Percentiles rank a stretch among this genome's conserved stretches.
Conservation (phyloP, 495 filamentous ascomycete species). For the Tuber brumale region DNA sequence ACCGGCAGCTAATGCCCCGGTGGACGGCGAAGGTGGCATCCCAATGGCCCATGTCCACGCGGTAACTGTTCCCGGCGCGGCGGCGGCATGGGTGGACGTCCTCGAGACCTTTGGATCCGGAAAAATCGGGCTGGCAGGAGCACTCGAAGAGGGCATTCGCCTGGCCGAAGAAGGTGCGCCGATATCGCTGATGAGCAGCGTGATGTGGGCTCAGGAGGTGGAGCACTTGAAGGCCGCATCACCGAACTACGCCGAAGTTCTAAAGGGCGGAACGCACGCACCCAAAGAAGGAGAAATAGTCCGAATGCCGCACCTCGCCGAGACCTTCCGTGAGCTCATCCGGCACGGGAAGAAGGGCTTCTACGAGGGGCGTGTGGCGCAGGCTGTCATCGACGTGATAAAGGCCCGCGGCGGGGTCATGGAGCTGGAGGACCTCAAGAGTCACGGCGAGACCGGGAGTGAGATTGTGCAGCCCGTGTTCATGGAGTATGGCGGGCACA, state of each 20-base stretch:
- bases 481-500: constrained; percentile 27
- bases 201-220: constrained; percentile 61
- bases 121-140: constrained; percentile 67
- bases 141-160: constrained; percentile 75
- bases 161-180: constrained; percentile 86
- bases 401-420: constrained; percentile 70
- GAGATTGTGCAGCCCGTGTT: constrained; percentile 71
- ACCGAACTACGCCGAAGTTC: constrained; percentile 76
- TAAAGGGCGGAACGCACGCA: constrained; percentile 54
- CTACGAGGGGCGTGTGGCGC: constrained; percentile 76
- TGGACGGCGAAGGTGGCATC: constrained; percentile 45
- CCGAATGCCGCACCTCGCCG: constrained; percentile 72
- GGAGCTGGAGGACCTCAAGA: constrained; percentile 67
- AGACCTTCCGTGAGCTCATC: constrained; percentile 73
- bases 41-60: constrained; percentile 71
- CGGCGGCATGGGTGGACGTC: constrained; percentile 89
- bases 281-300: constrained; percentile 82
- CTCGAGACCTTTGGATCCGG: constrained; percentile 89
- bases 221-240: constrained; percentile 59
- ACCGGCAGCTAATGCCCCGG: not conserved
- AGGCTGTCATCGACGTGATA: constrained; percentile 70
- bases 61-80: constrained; percentile 80
- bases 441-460: constrained; percentile 65
- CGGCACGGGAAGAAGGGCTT: constrained; percentile 81
- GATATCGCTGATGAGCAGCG: constrained; percentile 70